phyloP scores from a whole-genome alignment of 495 filamentous ascomycete genomes.

The Hypoxylon cercidicola region DNA sequence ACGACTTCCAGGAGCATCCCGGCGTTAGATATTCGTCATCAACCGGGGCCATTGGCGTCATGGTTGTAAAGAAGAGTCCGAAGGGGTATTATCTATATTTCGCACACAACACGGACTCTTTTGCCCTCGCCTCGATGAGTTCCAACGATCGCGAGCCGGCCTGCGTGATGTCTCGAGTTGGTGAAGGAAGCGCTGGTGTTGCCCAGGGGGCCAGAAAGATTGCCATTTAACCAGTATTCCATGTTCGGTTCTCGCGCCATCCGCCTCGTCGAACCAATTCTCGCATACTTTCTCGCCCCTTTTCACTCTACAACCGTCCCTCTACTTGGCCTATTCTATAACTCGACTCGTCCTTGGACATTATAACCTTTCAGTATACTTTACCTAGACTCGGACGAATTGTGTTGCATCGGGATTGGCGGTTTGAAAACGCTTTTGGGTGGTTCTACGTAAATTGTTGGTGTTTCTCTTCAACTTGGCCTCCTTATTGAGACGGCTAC shows the following conservation, averaged over 20 bases:
- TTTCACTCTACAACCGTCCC: slow-evolving; percentile 1
- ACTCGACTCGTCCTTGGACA: neutral
- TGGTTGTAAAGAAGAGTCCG: slow-evolving; percentile 81
- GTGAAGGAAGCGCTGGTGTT: slow-evolving; percentile 44
- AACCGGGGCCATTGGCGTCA: slow-evolving; percentile 80
- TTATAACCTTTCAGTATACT: slow-evolving; percentile 10
- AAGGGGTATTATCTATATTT: slow-evolving; percentile 82
- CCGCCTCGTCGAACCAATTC: neutral
- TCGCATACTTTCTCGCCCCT: slow-evolving; percentile 2
- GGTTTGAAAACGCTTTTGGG: slow-evolving; percentile 20
- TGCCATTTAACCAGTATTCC: slow-evolving; percentile 34
- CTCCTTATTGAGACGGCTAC: neutral
- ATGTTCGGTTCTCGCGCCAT: neutral
- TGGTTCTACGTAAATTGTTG: slow-evolving; percentile 1
- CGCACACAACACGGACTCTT: slow-evolving; percentile 92
- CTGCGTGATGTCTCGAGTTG: slow-evolving; percentile 84
- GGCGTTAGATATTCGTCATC: slow-evolving; percentile 77
- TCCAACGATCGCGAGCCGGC: slow-evolving; percentile 74
- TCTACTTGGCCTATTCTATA: neutral
- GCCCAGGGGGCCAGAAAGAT: slow-evolving; percentile 64
- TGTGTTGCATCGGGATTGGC: slow-evolving; percentile 8
- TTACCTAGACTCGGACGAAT: slow-evolving; percentile 26
- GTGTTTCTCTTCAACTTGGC: neutral
- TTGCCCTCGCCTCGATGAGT: slow-evolving; percentile 88
- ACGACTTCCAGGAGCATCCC: slow-evolving; percentile 86